Conservation (phyloP, 805 yeast species). For the Starmera pachycereana region DNA sequence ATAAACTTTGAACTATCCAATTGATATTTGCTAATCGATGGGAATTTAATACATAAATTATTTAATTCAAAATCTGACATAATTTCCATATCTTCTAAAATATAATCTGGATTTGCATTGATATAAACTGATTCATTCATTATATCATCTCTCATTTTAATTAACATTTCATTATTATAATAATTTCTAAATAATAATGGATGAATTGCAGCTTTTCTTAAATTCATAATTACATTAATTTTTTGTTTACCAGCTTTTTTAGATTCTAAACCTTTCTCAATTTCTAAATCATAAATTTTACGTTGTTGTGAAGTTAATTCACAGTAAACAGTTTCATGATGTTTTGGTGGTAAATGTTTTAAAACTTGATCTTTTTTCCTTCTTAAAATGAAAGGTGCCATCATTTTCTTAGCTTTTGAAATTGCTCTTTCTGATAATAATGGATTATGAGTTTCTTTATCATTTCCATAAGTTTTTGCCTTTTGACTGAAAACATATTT, state of each 20-base stretch:
- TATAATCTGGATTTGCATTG: conserved; percentile 64
- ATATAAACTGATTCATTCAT: conserved; percentile 71
- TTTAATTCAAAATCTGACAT: conserved; percentile 91
- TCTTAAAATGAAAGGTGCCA: conserved; percentile 94
- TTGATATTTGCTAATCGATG: conserved; percentile 47
- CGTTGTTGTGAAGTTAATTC: conserved; percentile 45
- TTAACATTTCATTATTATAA: conserved; percentile 46
- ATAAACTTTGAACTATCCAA: conserved; percentile 46
- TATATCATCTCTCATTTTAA: conserved; percentile 65
- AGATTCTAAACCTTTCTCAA: conserved; percentile 29
- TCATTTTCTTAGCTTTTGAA: conserved; percentile 89
- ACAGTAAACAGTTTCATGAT: conserved; percentile 55
- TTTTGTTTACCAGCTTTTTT: conserved; percentile 20
- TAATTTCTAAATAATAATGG: conserved; percentile 71
- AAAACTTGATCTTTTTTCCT: conserved; percentile 89
- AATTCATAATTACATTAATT: conserved; percentile 72
- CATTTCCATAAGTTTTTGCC: conserved; percentile 52
- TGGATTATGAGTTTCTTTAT: conserved; percentile 54
- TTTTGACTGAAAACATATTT: conserved; percentile 79
- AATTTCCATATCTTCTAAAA: conserved; percentile 88
- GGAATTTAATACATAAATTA: conserved; percentile 61
- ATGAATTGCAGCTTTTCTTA: conserved; percentile 89
- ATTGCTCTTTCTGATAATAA: conserved; percentile 86
- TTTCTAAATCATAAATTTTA: conserved; percentile 49
- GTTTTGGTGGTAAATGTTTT: conserved; percentile 76